A percentile compares a stretch with the other conserved stretches of the same genome.
Conservation (phyloP, 129 eudicot species). For the Flaveria ramosissima region DNA sequence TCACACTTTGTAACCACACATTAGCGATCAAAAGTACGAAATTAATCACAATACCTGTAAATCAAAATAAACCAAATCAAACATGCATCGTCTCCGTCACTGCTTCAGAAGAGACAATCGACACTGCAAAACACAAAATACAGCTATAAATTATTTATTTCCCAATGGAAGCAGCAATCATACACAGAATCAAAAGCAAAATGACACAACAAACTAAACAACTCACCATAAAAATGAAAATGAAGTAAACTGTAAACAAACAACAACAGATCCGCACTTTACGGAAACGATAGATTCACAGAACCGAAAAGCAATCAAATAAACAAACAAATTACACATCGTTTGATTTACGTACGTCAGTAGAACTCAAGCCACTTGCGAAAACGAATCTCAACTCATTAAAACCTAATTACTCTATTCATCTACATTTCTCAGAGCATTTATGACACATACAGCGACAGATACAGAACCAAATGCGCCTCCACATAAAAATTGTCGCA, state of each 20-base stretch:
- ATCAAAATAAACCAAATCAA: constrained; percentile 22
- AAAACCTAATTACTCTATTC: constrained; percentile 31
- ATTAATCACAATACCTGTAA: constrained; percentile 27
- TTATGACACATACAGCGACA: constrained; percentile 28
- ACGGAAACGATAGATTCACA: constrained; percentile 25
- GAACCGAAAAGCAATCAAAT: constrained; percentile 10
- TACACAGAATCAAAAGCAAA: constrained; percentile 16
- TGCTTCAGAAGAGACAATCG: too few species aligned
- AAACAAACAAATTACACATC: constrained; percentile 7
- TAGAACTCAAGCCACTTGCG: constrained; percentile 14
- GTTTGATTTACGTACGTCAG: neutral
- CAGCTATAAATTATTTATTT: neutral
- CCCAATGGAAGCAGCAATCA: neutral
- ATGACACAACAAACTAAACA: constrained; percentile 14
- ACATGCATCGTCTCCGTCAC: constrained; percentile 17
- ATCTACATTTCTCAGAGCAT: constrained; percentile 18
- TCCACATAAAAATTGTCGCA: constrained; percentile 18
- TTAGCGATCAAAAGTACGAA: neutral
- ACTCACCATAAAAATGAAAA: neutral
- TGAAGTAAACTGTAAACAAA: constrained; percentile 12
- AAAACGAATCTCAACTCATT: neutral
- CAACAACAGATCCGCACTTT: constrained; percentile 29
- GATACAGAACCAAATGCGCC: constrained; percentile 22
- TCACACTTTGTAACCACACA: constrained; percentile 27
- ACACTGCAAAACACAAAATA: constrained; percentile 28